Conservation (phyloP, 2,329 filamentous ascomycete genomes). For the Botrytis squamosa region DNA sequence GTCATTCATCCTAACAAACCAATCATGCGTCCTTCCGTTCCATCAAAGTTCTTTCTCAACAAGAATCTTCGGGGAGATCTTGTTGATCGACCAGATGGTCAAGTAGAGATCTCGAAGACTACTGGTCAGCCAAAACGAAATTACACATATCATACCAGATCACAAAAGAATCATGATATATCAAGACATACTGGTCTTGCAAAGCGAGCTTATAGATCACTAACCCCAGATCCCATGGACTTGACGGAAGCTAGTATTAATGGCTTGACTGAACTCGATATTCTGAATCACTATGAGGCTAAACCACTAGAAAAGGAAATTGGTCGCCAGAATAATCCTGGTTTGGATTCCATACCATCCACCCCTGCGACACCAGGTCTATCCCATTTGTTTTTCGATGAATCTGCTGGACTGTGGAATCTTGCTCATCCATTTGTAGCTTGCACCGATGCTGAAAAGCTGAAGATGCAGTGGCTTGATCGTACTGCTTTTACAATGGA, state of each 20-base stretch:
- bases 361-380: constrained; percentile 14
- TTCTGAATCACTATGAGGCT: constrained; percentile 29
- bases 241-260: background rate
- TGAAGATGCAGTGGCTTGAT: constrained; percentile 32
- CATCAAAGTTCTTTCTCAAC: constrained; percentile 25
- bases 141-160: constrained; percentile 18
- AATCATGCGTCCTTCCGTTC: constrained; percentile 25
- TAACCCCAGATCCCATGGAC: constrained; percentile 16
- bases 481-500: constrained; percentile 45
- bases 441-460: constrained; percentile 7
- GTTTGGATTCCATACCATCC: constrained; percentile 33
- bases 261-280: constrained; percentile 28
- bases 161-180: background rate
- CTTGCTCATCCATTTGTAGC: constrained; percentile 13
- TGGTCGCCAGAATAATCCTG: constrained; percentile 30
- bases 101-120: background rate
- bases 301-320: constrained; percentile 25
- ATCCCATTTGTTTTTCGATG: constrained; percentile 14
- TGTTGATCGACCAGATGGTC: background rate
- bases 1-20: constrained; percentile 31
- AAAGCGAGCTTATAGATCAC: constrained; percentile 8
- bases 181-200: constrained; percentile 13
- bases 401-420: constrained; percentile 20
- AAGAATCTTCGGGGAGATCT: constrained; percentile 6
- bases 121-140: background rate